phyloP scores from a whole-genome alignment of 2,329 filamentous ascomycete genomes.

The Cladosporium sp. region DNA sequence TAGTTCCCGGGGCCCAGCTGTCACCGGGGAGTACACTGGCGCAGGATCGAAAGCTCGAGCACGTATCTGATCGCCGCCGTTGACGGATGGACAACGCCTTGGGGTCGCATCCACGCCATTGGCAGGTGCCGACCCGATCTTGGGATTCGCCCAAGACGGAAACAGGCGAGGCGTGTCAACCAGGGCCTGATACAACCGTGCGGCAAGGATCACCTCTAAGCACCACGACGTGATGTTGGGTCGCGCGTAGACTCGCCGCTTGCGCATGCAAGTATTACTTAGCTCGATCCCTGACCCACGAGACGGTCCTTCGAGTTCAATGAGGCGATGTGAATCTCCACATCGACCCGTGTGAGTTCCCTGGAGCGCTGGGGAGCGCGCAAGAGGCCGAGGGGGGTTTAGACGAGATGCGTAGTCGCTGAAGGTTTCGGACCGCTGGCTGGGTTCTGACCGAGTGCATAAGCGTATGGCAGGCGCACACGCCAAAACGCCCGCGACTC shows the following conservation, averaged over 20 bases:
- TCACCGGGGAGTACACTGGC: slow-evolving; percentile 8
- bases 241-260: slow-evolving; percentile 4
- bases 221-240: background rate
- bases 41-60: slow-evolving; percentile 11
- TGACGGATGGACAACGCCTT: slow-evolving; percentile 6
- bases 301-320: background rate
- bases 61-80: slow-evolving; percentile 13
- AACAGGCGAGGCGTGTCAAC: slow-evolving; percentile 1
- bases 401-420: slow-evolving; percentile 1
- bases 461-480: slow-evolving; percentile 6
- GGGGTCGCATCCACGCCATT: slow-evolving; percentile 9
- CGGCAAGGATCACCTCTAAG: slow-evolving; percentile 8
- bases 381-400: slow-evolving; percentile 1
- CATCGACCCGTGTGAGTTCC: background rate
- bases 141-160: slow-evolving; percentile 9
- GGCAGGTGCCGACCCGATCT: slow-evolving; percentile 5
- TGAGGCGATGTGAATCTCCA: background rate
- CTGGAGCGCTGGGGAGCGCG: background rate
- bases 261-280: slow-evolving; percentile 6
- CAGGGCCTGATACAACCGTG: slow-evolving; percentile 13
- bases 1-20: slow-evolving; percentile 13
- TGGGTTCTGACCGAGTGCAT: slow-evolving; percentile 9
- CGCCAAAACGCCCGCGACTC: background rate
- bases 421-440: slow-evolving; percentile 10
- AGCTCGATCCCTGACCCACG: slow-evolving; percentile 4